Conservation (phyloP, 2,329 filamentous ascomycete genomes). For the Epichloe typhina region DNA sequence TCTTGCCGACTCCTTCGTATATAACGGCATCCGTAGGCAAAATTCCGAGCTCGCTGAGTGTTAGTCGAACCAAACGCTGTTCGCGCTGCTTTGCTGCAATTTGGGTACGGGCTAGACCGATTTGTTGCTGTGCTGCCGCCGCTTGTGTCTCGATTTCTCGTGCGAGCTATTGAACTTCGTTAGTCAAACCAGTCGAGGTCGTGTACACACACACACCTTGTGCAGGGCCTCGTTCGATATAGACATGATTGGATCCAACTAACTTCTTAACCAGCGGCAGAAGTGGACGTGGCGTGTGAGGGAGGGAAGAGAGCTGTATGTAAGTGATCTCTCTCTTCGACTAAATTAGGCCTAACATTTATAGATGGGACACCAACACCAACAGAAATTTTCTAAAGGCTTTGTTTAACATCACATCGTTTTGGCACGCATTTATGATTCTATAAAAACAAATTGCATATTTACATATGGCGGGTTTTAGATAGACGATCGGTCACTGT, state of each 20-base stretch:
- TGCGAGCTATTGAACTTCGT: slow-evolving; percentile 48
- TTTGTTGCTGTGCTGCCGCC: slow-evolving; percentile 79
- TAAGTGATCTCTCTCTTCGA: too few species aligned
- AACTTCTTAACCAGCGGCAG: too few species aligned
- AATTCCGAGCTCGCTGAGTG: slow-evolving; percentile 66
- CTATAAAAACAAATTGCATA: too few species aligned
- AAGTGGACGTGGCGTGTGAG: too few species aligned
- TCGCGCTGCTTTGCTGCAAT: slow-evolving; percentile 79
- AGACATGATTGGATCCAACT: slow-evolving; percentile 47
- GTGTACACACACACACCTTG: slow-evolving; percentile 47
- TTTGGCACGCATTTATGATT: too few species aligned
- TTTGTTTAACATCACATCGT: too few species aligned
- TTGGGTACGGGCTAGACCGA: slow-evolving; percentile 72
- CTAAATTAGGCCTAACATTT: too few species aligned
- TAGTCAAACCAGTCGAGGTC: background rate
- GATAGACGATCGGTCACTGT: too few species aligned
- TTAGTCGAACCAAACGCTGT: slow-evolving; percentile 77
- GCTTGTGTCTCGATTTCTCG: slow-evolving; percentile 91
- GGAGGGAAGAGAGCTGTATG: too few species aligned
- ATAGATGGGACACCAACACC: too few species aligned
- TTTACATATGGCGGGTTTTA: too few species aligned
- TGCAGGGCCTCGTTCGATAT: slow-evolving; percentile 89
- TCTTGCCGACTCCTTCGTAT: slow-evolving; percentile 95
- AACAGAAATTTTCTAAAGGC: too few species aligned
- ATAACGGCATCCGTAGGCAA: slow-evolving; percentile 65